phyloP scores from a whole-genome alignment of 352 stramenopile species.

The Globisporangium middletonii region DNA sequence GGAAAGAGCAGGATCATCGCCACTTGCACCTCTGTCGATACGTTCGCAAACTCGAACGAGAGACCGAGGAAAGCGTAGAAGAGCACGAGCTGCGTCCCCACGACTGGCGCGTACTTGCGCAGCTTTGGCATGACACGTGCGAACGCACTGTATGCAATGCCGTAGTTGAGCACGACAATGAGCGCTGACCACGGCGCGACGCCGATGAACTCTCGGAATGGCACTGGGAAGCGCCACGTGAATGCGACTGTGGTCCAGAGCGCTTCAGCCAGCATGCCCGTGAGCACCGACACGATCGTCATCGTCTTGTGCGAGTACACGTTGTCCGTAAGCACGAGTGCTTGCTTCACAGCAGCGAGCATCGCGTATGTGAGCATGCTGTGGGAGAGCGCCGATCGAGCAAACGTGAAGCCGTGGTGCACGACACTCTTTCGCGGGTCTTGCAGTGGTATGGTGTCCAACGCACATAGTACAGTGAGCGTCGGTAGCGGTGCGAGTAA shows the following conservation, averaged over 20 bases:
- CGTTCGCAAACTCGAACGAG: constrained; percentile 14
- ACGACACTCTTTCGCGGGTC: constrained; percentile 1
- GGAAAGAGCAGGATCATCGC: constrained; percentile 15
- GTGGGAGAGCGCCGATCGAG: constrained; percentile 12
- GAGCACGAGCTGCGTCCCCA: constrained; percentile 10
- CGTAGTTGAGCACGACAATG: constrained; percentile 9
- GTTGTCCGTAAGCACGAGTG: constrained; percentile 6
- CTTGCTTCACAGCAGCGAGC: constrained; percentile 11
- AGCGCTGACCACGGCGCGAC: constrained; percentile 1
- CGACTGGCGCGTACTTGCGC: constrained; percentile 11
- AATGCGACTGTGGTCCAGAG: constrained; percentile 7
- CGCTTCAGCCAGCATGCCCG: constrained; percentile 6
- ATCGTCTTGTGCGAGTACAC: constrained; percentile 15
- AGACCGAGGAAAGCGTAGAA: constrained; percentile 18
- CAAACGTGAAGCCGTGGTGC: constrained; percentile 7
- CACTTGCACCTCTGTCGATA: constrained; percentile 1
- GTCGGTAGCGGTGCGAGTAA: constrained; percentile 12
- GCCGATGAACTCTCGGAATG: constrained; percentile 15
- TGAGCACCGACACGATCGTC: constrained; percentile 6
- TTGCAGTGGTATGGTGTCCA: constrained; percentile 11
- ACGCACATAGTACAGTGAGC: constrained; percentile 7
- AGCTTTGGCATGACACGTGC: constrained; percentile 3
- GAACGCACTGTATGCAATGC: constrained; percentile 10
- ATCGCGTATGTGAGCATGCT: constrained; percentile 12
- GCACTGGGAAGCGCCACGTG: constrained; percentile 17